Conservation (phyloP, 169 alveolate genomes). For the Amoebophrya sp. region DNA sequence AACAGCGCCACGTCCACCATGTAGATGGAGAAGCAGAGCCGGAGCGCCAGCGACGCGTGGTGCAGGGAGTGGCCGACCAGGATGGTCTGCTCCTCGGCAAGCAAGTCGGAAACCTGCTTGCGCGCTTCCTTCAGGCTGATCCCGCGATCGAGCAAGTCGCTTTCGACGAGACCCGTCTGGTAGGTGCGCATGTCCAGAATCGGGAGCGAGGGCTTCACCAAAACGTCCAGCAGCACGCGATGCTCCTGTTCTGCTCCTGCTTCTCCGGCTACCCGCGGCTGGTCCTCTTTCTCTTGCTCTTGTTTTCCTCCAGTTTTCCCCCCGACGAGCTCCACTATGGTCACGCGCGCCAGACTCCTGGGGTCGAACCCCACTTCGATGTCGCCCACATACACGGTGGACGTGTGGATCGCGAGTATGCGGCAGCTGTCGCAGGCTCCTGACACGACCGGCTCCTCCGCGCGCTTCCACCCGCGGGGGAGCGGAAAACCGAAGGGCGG, state of each 20-base stretch:
- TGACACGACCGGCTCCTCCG: background rate
- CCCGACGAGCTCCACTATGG: background rate
- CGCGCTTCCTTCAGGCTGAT: background rate
- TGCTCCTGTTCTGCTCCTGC: no score
- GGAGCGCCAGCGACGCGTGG: background rate
- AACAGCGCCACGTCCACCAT: background rate
- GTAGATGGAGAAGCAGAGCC: background rate
- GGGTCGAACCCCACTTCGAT: background rate
- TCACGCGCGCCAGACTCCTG: background rate
- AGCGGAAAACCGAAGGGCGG: background rate
- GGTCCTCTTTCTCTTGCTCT: no score
- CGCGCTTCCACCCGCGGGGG: background rate
- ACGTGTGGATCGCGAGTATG: background rate
- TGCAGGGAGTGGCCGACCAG: background rate
- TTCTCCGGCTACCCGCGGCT: no score
- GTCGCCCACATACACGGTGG: background rate
- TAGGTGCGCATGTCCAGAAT: background rate
- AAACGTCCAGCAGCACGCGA: background rate
- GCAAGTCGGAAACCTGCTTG: background rate
- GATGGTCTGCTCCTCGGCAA: background rate
- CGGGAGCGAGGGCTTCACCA: background rate
- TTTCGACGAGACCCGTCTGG: background rate
- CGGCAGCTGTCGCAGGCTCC: background rate
- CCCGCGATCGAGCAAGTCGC: background rate
- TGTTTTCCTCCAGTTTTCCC: background rate